phyloP scores from a whole-genome alignment of 2,329 filamentous ascomycete species.

The Penicillium sp. region DNA sequence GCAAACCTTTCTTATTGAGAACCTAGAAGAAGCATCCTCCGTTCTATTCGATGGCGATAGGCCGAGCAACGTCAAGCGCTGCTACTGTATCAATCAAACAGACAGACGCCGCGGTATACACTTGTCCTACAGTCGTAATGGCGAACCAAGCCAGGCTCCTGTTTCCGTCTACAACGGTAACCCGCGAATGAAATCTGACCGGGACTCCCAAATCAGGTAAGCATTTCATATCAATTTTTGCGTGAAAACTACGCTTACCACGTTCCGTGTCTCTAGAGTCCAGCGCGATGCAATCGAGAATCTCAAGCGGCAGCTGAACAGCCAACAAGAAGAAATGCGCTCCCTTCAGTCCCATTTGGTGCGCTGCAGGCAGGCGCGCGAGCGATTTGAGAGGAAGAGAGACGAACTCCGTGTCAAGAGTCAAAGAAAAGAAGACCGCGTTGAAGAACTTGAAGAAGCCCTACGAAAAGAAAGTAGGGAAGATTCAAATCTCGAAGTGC shows the following conservation, averaged over 20 bases:
- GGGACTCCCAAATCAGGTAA: constrained; percentile 67
- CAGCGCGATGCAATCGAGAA: constrained; percentile 57
- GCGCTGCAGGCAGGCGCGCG: constrained; percentile 55
- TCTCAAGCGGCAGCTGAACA: constrained; percentile 60
- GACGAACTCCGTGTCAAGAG: constrained; percentile 59
- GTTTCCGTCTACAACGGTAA: constrained; percentile 58
- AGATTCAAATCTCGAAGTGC: constrained; percentile 66
- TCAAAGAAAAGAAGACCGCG: constrained; percentile 65
- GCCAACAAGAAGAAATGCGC: constrained; percentile 56
- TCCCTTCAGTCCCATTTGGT: constrained; percentile 55
- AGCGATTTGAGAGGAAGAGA: constrained; percentile 54
- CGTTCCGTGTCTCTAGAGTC: constrained; percentile 35
- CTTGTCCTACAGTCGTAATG: constrained; percentile 57
- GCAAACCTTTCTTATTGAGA: constrained; percentile 77
- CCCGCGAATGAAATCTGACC: constrained; percentile 80
- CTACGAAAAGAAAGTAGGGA: constrained; percentile 63
- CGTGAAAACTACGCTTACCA: background rate
- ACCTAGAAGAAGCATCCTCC: constrained; percentile 67
- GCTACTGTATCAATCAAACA: constrained; percentile 66
- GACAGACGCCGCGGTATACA: constrained; percentile 67
- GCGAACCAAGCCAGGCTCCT: constrained; percentile 57
- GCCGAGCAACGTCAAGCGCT: constrained; percentile 74
- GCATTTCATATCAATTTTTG: background rate
- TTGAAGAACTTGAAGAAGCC: constrained; percentile 70
- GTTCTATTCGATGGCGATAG: constrained; percentile 68